phyloP scores from a whole-genome alignment of 306 rosid species.

The Lithocarpus polystachyus region DNA sequence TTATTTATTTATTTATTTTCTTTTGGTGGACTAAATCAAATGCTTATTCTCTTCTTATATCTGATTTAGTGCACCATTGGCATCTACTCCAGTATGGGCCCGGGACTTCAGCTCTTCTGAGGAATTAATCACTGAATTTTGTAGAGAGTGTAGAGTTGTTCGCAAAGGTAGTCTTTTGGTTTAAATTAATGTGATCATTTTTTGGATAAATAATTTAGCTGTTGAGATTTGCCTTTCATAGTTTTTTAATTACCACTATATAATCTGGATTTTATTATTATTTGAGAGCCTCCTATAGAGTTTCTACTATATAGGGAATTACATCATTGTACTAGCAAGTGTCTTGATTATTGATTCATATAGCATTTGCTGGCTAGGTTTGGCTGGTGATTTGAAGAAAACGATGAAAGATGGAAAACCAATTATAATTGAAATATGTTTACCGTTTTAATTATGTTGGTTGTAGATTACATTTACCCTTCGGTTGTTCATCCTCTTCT shows the following conservation, averaged over 20 bases:
- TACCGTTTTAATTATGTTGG: not conserved
- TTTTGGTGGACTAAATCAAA: constrained; percentile 11
- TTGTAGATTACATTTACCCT: not conserved
- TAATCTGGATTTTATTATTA: not conserved
- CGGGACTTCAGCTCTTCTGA: constrained; percentile 86
- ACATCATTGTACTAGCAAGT: not conserved
- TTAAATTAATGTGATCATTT: not conserved
- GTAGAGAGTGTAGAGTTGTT: constrained; percentile 96
- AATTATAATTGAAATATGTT: constrained; percentile 80
- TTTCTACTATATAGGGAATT: constrained; percentile 1
- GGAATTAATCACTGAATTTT: constrained; percentile 89
- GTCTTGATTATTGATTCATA: not conserved
- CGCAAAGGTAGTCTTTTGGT: constrained; percentile 62
- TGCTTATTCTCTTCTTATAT: constrained; percentile 23
- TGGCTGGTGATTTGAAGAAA: constrained; percentile 97
- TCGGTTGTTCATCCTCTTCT: not conserved
- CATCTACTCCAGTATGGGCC: constrained; percentile 85
- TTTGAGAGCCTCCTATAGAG: not conserved
- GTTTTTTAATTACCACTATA: not conserved
- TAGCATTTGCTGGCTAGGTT: constrained; percentile 54
- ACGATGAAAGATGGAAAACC: constrained; percentile 99
- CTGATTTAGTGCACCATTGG: constrained; percentile 73
- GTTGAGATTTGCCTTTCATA: not conserved
- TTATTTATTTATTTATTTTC: not conserved
- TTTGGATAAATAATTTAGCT: not conserved